A percentile compares a stretch with the other conserved stretches of the same genome.
Conservation (phyloP, 768 basidiomycete genomes). For the Lyophyllum semitale region DNA sequence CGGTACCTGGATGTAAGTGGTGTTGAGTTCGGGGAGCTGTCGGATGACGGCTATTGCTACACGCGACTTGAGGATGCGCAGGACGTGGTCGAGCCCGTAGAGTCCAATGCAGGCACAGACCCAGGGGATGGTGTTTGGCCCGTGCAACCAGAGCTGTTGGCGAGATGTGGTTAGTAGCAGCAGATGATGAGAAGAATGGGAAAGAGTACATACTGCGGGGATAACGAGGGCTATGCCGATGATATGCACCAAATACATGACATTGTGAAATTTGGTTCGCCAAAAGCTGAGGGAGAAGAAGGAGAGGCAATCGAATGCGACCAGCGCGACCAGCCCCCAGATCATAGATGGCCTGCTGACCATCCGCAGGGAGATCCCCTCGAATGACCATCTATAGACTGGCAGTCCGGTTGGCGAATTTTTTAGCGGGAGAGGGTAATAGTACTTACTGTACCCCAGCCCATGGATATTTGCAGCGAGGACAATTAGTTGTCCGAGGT, state of each 20-base stretch:
- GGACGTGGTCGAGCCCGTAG: no score
- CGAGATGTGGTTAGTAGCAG: background rate
- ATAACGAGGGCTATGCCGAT: conserved; percentile 54
- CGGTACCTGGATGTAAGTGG: no score
- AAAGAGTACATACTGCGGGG: conserved; percentile 47
- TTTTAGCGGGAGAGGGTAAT: no score
- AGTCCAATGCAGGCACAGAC: conserved; percentile 48
- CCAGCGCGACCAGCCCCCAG: conserved; percentile 55
- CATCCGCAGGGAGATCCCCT: conserved; percentile 36
- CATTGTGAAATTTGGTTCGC: conserved; percentile 59
- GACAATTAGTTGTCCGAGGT: conserved; percentile 59
- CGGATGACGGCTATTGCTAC: no score
- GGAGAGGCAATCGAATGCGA: conserved; percentile 54
- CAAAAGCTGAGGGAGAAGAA: no score
- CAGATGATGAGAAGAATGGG: background rate
- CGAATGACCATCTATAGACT: conserved; percentile 61
- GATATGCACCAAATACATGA: conserved; percentile 69
- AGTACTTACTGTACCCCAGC: conserved; percentile 58
- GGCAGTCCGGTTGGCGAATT: background rate
- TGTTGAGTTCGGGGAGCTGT: no score
- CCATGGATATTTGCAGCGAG: conserved; percentile 61
- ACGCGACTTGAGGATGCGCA: no score
- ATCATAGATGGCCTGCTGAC: conserved; percentile 36
- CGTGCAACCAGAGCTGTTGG: conserved; percentile 53
- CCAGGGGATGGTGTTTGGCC: conserved; percentile 51